Conservation (phyloP, 78 protist species). For the Planoprotostelium fungivorum region DNA sequence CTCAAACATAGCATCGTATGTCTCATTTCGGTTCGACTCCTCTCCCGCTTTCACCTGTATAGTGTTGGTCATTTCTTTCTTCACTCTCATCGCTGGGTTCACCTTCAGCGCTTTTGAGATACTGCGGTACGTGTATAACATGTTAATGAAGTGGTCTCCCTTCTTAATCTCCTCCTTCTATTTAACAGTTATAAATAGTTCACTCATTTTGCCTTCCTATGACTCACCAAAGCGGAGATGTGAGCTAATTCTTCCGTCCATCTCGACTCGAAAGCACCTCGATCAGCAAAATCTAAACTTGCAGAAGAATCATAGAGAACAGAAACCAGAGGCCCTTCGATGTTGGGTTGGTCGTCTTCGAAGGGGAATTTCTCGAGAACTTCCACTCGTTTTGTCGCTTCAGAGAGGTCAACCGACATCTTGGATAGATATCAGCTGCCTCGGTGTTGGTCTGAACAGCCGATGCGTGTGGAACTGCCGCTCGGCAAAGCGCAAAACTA, state of each 20-base stretch:
- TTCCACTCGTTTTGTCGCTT: constrained; percentile 47
- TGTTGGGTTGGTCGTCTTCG: constrained; percentile 49
- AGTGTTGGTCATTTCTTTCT: too few relatives aligned
- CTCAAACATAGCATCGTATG: constrained; percentile 54
- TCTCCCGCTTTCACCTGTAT: constrained; percentile 56
- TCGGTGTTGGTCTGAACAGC: too few relatives aligned
- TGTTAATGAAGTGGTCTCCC: constrained; percentile 36
- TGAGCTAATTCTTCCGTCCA: constrained; percentile 51
- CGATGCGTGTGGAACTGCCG: too few relatives aligned
- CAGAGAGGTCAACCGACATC: constrained; percentile 16
- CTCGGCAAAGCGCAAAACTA: too few relatives aligned
- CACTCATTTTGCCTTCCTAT: too few relatives aligned
- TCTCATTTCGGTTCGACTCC: constrained; percentile 50
- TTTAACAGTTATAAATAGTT: neutral
- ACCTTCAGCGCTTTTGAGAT: constrained; percentile 43
- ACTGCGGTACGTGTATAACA: constrained; percentile 73
- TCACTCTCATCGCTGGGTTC: neutral
- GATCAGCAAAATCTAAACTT: constrained; percentile 25
- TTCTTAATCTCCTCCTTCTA: constrained; percentile 17
- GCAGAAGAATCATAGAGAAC: constrained; percentile 17
- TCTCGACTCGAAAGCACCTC: constrained; percentile 58
- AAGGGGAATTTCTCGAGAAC: constrained; percentile 53
- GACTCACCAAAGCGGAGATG: constrained; percentile 49
- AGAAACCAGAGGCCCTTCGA: constrained; percentile 24
- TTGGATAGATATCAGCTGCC: too few relatives aligned